phyloP scores from a whole-genome alignment of 495 filamentous ascomycete genomes.

The Xylaria sp. region DNA sequence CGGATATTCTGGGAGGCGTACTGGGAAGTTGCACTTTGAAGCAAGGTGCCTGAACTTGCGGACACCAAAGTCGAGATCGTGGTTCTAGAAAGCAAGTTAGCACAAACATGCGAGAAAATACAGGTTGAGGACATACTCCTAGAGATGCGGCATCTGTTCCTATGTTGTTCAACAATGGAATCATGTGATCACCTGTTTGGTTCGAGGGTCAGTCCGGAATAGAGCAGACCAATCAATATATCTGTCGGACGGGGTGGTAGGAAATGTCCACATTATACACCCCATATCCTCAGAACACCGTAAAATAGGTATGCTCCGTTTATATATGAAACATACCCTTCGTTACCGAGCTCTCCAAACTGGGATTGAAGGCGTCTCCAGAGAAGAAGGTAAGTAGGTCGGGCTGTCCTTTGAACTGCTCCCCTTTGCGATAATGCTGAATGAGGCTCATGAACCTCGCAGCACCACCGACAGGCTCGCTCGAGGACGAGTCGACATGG shows the following conservation, averaged over 20 bases:
- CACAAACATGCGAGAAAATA: slow-evolving; percentile 30
- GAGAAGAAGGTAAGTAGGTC: slow-evolving; percentile 82
- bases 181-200: slow-evolving; percentile 73
- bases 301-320: not conserved
- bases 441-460: slow-evolving; percentile 80
- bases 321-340: slow-evolving; percentile 62
- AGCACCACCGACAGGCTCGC: slow-evolving; percentile 81
- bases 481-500: slow-evolving; percentile 76
- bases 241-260: not conserved
- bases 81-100: slow-evolving; percentile 61
- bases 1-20: slow-evolving; percentile 61
- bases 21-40: slow-evolving; percentile 80
- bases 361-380: slow-evolving; percentile 91
- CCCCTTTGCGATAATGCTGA: slow-evolving; percentile 71
- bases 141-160: slow-evolving; percentile 78
- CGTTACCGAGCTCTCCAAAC: slow-evolving; percentile 82
- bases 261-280: not conserved
- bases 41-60: slow-evolving; percentile 75
- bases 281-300: not conserved
- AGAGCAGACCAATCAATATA: not conserved
- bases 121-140: slow-evolving; percentile 62
- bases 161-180: slow-evolving; percentile 81
- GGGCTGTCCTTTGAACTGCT: slow-evolving; percentile 65
- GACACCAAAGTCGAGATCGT: slow-evolving; percentile 94
- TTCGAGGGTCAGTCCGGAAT: slow-evolving; percentile 16